phyloP scores from a whole-genome alignment of 78 protist species.

The Chrysochromulina parva region DNA sequence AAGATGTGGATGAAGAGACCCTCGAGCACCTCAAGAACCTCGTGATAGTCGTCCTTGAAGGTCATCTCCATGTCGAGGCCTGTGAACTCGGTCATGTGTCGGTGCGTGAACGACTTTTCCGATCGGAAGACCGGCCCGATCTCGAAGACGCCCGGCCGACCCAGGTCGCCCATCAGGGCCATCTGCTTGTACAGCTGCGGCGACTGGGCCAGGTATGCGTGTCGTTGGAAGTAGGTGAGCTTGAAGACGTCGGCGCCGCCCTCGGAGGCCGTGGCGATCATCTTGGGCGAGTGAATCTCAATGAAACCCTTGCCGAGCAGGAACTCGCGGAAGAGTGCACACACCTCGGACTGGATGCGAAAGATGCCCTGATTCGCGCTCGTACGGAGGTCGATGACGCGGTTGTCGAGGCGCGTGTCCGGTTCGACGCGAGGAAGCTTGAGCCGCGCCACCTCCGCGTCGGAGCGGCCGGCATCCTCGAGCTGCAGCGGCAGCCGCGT shows the following conservation, averaged over 20 bases:
- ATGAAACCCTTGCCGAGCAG: slow-evolving; percentile 61
- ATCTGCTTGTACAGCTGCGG: slow-evolving; percentile 99
- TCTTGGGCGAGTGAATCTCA: slow-evolving; percentile 98
- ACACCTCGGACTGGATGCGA: background rate
- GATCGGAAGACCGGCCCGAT: slow-evolving; percentile 99
- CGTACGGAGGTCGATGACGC: slow-evolving; percentile 89
- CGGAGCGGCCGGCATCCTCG: slow-evolving; percentile 77
- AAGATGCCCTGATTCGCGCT: background rate
- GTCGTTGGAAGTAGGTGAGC: slow-evolving; percentile 78
- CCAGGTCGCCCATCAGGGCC: slow-evolving; percentile 95
- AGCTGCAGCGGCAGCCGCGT: slow-evolving; percentile 56
- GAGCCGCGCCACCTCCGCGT: slow-evolving; percentile 12
- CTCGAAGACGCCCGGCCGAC: slow-evolving; percentile 91
- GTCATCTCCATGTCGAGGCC: slow-evolving; percentile 99
- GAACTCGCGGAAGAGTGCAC: background rate
- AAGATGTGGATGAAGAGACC: slow-evolving; percentile 66
- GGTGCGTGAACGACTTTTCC: slow-evolving; percentile 95
- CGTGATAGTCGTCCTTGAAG: slow-evolving; percentile 89
- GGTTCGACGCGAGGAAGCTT: slow-evolving; percentile 45
- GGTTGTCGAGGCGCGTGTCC: slow-evolving; percentile 84
- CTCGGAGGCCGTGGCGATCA: slow-evolving; percentile 89
- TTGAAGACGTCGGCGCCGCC: slow-evolving; percentile 97
- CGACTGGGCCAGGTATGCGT: slow-evolving; percentile 94
- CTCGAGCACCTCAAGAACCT: slow-evolving; percentile 54
- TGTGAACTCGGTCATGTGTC: slow-evolving; percentile 98